Conservation (phyloP, 139 green algal genomes). For the Nannochloris sp. region DNA sequence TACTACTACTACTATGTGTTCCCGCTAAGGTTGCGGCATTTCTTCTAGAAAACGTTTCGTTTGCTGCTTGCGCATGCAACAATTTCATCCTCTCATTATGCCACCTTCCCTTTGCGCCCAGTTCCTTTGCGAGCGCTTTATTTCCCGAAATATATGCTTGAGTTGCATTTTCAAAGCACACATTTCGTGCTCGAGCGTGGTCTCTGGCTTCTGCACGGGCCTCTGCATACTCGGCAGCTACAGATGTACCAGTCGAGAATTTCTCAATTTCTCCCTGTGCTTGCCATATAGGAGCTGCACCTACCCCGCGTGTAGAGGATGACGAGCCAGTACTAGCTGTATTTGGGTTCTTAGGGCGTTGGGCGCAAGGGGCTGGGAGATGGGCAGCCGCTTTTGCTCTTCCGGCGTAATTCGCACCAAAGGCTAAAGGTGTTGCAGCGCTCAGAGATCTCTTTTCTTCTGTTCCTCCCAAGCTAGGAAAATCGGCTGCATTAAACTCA, state of each 20-base stretch:
- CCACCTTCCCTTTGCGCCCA: slow-evolving; percentile 49
- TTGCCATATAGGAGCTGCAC: neutral
- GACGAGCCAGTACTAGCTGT: too few species aligned
- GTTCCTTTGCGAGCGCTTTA: slow-evolving; percentile 56
- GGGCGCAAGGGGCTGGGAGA: neutral
- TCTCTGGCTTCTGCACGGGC: slow-evolving; percentile 47
- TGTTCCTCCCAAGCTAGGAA: slow-evolving; percentile 19
- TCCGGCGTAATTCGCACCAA: slow-evolving; percentile 7
- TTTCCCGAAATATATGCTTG: slow-evolving; percentile 62
- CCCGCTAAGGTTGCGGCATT: slow-evolving; percentile 22
- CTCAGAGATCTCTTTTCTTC: too few species aligned
- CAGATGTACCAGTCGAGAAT: slow-evolving; percentile 43
- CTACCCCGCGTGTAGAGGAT: neutral
- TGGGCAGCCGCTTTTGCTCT: neutral
- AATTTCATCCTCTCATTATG: slow-evolving; percentile 53
- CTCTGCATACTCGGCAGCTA: slow-evolving; percentile 46
- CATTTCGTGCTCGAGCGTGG: slow-evolving; percentile 56
- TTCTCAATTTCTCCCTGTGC: slow-evolving; percentile 15
- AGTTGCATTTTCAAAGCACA: slow-evolving; percentile 69
- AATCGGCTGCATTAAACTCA: slow-evolving; percentile 13
- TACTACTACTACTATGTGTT: neutral
- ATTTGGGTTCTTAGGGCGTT: neutral
- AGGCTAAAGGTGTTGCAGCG: neutral
- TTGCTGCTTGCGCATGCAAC: slow-evolving; percentile 44
- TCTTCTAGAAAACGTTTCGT: slow-evolving; percentile 37